Conservation (phyloP, 208 protist species). For the Trypanosoma brucei region DNA sequence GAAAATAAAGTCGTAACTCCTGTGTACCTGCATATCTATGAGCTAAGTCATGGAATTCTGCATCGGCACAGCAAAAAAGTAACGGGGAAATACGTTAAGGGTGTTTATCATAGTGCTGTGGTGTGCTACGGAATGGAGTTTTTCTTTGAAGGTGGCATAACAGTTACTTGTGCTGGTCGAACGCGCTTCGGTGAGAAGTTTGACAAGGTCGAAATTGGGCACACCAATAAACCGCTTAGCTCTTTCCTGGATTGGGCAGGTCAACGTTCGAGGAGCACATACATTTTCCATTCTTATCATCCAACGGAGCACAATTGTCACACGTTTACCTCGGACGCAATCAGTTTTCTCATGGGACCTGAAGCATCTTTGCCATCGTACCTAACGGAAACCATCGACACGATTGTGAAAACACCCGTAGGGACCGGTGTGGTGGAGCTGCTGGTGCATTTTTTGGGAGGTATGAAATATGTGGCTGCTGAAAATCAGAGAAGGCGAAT, state of each 20-base stretch:
- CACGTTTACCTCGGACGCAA: slow-evolving; percentile 76
- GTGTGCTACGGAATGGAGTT: slow-evolving; percentile 92
- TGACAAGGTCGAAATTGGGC: slow-evolving; percentile 43
- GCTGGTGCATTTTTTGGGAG: slow-evolving; percentile 36
- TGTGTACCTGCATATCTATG: slow-evolving; percentile 86
- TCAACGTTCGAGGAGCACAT: slow-evolving; percentile 23
- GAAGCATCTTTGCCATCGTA: slow-evolving; percentile 25
- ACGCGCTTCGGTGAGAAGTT: slow-evolving; percentile 85
- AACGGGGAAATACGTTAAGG: slow-evolving; percentile 66
- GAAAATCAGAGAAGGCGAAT: slow-evolving; percentile 26
- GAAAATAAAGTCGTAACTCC: slow-evolving; percentile 10
- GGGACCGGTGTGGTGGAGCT: slow-evolving; percentile 38
- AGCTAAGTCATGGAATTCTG: slow-evolving; percentile 81
- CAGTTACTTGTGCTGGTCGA: slow-evolving; percentile 29
- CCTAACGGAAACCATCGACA: slow-evolving; percentile 44
- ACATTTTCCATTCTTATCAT: slow-evolving; percentile 80
- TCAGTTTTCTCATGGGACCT: slow-evolving; percentile 53
- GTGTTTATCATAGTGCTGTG: slow-evolving; percentile 89
- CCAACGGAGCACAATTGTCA: slow-evolving; percentile 91
- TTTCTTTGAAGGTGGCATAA: slow-evolving; percentile 92
- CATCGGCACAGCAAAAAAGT: slow-evolving; percentile 45
- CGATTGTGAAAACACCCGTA: slow-evolving; percentile 35
- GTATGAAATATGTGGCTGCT: slow-evolving; percentile 40
- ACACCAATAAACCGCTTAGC: slow-evolving; percentile 31
- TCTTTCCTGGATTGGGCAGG: slow-evolving; percentile 64